These are phyloP conservation scores for Sphagnum magellanicum DNA, from an alignment of 228 moss, liverwort and hornwort species.

Conservation along the genomic window DNA sequence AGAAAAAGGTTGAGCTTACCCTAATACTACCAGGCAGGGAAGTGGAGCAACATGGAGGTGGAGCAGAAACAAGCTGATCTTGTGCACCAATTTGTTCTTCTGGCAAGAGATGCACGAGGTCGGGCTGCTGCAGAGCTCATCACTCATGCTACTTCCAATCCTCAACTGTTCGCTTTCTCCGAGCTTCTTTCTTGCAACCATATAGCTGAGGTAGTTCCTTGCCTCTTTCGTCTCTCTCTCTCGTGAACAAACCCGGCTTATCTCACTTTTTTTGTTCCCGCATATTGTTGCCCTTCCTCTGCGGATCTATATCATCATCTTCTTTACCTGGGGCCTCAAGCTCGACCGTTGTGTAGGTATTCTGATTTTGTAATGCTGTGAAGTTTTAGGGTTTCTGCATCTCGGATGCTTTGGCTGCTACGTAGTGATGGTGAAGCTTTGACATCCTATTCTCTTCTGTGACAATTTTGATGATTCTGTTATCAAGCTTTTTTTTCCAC, in stretches of 20 bases:
- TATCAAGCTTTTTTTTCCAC: too few relatives aligned
- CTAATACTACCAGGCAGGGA: too few relatives aligned
- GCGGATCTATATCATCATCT: too few relatives aligned
- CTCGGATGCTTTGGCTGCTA: neutral
- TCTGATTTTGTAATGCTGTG: neutral
- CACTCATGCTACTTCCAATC: constrained; percentile 92
- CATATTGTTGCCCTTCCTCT: too few relatives aligned
- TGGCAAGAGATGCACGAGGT: constrained; percentile 71
- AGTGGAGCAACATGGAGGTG: constrained; percentile 64
- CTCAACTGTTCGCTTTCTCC: constrained; percentile 87
- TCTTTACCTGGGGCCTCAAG: too few relatives aligned
- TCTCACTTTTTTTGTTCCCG: neutral
- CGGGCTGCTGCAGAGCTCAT: constrained; percentile 91
- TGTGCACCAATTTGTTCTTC: constrained; percentile 82
- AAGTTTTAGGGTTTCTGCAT: neutral
- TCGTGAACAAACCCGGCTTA: neutral
- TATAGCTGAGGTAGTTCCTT: constrained; percentile 52
- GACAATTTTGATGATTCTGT: too few relatives aligned
- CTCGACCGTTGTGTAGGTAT: neutral
- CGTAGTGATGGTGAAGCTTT: neutral
- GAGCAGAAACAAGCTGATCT: constrained; percentile 98
- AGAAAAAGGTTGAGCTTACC: too few relatives aligned
- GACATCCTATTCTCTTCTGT: neutral
- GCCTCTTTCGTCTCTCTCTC: neutral
- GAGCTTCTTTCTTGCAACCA: constrained; percentile 80